phyloP scores from a whole-genome alignment of 2,329 filamentous ascomycete species.

The Herpomyces periplanetae region DNA sequence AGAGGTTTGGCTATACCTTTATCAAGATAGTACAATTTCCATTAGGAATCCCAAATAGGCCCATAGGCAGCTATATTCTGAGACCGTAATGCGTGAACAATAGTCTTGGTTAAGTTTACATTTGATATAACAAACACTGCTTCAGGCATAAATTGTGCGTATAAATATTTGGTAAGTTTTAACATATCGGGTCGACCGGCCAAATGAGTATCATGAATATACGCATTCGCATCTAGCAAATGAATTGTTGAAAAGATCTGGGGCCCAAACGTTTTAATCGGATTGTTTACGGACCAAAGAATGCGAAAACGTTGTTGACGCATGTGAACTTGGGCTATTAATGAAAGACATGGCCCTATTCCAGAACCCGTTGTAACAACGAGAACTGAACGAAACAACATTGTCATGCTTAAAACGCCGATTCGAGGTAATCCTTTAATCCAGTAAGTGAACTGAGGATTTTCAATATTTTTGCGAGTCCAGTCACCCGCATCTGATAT shows the following conservation, averaged over 20 bases:
- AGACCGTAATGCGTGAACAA: constrained; percentile 26
- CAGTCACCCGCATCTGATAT: constrained; percentile 36
- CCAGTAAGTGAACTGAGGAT: constrained; percentile 17
- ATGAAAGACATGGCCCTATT: constrained; percentile 24
- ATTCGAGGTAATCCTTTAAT: constrained; percentile 23
- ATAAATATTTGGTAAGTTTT: constrained; percentile 14
- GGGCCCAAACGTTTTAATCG: constrained; percentile 19
- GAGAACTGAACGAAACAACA: constrained; percentile 21
- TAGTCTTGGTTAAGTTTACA: constrained; percentile 20
- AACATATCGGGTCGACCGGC: constrained; percentile 20
- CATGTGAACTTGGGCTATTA: constrained; percentile 12
- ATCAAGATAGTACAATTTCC: no score
- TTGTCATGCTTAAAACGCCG: constrained; percentile 24
- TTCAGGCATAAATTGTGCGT: constrained; percentile 13
- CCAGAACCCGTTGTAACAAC: constrained; percentile 31
- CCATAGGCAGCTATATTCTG: constrained; percentile 26
- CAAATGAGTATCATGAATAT: constrained; percentile 23
- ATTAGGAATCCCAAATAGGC: constrained; percentile 29
- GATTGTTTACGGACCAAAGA: constrained; percentile 24
- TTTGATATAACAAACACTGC: constrained; percentile 36
- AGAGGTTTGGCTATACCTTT: no score
- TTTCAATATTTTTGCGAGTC: constrained; percentile 21
- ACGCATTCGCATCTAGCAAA: constrained; percentile 16
- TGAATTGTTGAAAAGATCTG: constrained; percentile 16
- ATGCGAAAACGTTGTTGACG: constrained; percentile 15